Evolutionary conservation across 2,329 filamentous ascomycete species (phyloP), one percentile per base, ranked within the genome.

Genomic region (Lachnellula occidentalis): DNA sequence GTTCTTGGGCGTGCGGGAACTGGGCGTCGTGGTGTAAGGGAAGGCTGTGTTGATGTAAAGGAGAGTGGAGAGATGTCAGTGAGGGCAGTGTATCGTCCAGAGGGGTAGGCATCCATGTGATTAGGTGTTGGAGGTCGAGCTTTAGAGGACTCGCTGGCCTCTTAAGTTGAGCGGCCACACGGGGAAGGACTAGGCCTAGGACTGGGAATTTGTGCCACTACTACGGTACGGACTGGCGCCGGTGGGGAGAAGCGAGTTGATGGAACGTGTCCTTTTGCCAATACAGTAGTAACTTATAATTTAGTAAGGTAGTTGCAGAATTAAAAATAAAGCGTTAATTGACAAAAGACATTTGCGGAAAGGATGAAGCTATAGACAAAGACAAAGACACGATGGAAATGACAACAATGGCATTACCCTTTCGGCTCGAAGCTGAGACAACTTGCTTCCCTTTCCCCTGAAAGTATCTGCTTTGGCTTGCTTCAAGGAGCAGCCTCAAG

Each of bases 31-130:
- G 61, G 55, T 69, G 65, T 21, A 64, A 46, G 4, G 66, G 66
- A 12, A 67, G 58, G 45, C 59, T 62, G 37, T 61, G 45, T 22
- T 53, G 53, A 45, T 54, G 42, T 42, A 59, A 60, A 50, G 55
- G 46, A 53, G 64, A 63, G 51, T 60, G 61, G 37, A 41, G 37
- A 36, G 58, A 41, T 42, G 59, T 54, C 37, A 63, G 55, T 54
- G 65, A 64, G 67, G 68, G 65, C 59, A 71, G 61, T 58, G 68
- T 66, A 57, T 71, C 64, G 65, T 64, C 66, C 59, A 69, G 60
- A 58, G 69, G 68, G 59, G 68, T 67, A 70, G 71, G 70, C 72
- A 74, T 74, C 66, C 70, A 76, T 73, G 62, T 69, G 64, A 19
- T 19, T 41, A 11, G 11, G 55, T 67, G 55, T 52, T 56, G 34